Percentiles rank a stretch among this genome's conserved stretches.
phyloP scores from a whole-genome alignment of 2,329 filamentous ascomycete genomes.

The Fusarium temperatum region DNA sequence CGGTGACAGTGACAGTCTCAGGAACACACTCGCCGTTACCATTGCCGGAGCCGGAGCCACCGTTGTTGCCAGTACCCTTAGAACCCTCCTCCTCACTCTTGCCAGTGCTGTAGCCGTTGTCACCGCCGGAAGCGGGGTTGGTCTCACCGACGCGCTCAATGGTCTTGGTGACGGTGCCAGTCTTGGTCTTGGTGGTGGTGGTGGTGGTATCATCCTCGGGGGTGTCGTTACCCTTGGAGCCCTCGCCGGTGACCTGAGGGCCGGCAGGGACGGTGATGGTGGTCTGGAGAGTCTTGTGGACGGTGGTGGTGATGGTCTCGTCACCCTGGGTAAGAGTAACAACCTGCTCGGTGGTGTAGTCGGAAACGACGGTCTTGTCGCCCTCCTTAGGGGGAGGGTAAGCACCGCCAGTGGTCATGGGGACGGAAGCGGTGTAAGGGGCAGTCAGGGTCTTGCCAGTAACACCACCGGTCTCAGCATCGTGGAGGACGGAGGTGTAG shows the following conservation, averaged over 20 bases:
- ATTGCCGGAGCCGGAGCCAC: neutral
- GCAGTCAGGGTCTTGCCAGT: conserved; percentile 47
- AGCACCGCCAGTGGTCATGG: conserved; percentile 50
- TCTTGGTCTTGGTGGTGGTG: conserved; percentile 51
- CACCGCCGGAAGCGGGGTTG: conserved; percentile 31
- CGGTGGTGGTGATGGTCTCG: conserved; percentile 53
- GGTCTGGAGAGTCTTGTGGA: conserved; percentile 54
- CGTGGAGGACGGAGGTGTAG: conserved; percentile 51
- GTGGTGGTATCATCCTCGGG: conserved; percentile 48
- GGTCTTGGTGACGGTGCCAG: conserved; percentile 49
- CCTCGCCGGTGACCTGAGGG: conserved; percentile 25
- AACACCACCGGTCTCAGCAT: conserved; percentile 49
- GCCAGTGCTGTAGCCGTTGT: conserved; percentile 29
- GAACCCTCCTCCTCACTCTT: conserved; percentile 21
- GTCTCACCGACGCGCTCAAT: conserved; percentile 43
- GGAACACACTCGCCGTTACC: conserved; percentile 28
- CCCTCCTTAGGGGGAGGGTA: conserved; percentile 26
- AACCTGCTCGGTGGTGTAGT: conserved; percentile 46
- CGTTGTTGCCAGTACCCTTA: conserved; percentile 5
- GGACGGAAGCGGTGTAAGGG: conserved; percentile 25
- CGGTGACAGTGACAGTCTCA: conserved; percentile 45
- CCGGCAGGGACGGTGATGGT: conserved; percentile 46
- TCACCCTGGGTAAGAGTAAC: conserved; percentile 49
- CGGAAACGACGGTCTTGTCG: conserved; percentile 39
- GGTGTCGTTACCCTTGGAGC: conserved; percentile 31